Conservation (phyloP, 2,329 filamentous ascomycete genomes). For the Paecilomyces sp. region DNA sequence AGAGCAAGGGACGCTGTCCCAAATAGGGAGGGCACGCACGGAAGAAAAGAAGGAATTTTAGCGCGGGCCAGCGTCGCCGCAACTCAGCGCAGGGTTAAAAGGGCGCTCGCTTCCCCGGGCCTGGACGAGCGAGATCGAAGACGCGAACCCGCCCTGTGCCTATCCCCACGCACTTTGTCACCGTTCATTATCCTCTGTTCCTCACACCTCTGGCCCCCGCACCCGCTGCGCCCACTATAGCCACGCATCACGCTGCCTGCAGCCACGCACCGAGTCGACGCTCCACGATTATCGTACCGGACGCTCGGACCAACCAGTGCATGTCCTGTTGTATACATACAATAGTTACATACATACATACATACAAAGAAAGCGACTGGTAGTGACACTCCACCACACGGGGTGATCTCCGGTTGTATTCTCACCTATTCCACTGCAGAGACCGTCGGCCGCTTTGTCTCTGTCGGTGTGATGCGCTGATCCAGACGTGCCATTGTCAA, state of each 20-base stretch:
- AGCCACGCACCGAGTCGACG: constrained; percentile 4
- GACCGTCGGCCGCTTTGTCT: neutral
- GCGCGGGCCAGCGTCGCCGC: constrained; percentile 6
- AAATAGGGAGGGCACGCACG: neutral
- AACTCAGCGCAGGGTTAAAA: constrained; percentile 28
- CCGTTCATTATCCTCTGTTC: neutral
- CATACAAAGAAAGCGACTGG: neutral
- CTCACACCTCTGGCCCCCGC: neutral
- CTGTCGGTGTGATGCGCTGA: constrained; percentile 5
- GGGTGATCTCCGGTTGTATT: neutral
- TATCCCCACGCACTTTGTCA: neutral
- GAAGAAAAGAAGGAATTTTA: constrained; percentile 12
- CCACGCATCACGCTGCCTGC: constrained; percentile 4
- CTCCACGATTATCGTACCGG: neutral
- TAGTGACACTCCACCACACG: neutral
- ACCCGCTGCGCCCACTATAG: neutral
- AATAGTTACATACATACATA: neutral
- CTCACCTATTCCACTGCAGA: neutral
- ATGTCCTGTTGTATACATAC: neutral
- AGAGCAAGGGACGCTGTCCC: neutral
- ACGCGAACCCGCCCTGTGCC: neutral
- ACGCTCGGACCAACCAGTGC: neutral
- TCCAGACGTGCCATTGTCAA: neutral
- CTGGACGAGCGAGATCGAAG: neutral
- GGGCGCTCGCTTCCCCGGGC: constrained; percentile 18